These are phyloP conservation scores for Nyssa sinensis DNA, from an alignment of 148 eudicot genomes.

Conservation along the genomic window DNA sequence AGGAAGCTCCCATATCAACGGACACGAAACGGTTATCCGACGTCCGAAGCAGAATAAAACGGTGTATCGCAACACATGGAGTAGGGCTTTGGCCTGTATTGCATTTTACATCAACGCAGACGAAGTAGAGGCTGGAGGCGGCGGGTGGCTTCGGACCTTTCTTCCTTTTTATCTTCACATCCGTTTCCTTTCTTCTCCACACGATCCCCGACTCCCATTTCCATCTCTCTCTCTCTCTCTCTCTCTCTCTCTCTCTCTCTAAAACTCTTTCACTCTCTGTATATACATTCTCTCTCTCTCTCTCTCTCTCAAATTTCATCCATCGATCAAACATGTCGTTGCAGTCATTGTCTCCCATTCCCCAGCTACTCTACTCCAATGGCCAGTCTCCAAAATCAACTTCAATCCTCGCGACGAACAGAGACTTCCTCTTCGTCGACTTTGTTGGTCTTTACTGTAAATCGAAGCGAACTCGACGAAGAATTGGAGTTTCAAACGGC, in stretches of 20 bases:
- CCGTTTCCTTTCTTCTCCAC: slow-evolving; percentile 41
- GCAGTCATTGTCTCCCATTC: slow-evolving; percentile 41
- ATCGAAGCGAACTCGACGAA: slow-evolving; percentile 35
- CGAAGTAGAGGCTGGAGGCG: slow-evolving; percentile 15
- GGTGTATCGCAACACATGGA: neutral
- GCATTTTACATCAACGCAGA: slow-evolving; percentile 5
- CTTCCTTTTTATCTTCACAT: slow-evolving; percentile 32
- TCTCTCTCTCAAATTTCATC: neutral
- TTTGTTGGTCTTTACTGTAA: slow-evolving; percentile 53
- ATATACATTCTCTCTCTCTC: neutral
- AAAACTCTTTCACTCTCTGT: neutral
- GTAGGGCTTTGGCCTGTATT: neutral
- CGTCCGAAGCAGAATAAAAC: neutral
- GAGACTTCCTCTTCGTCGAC: slow-evolving; percentile 51
- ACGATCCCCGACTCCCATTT: too few species aligned
- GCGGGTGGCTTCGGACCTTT: slow-evolving; percentile 34
- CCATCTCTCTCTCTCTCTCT: slow-evolving; percentile 17
- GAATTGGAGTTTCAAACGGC: slow-evolving; percentile 14
- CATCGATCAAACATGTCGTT: slow-evolving; percentile 48
- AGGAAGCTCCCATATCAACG: neutral
- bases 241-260: slow-evolving; percentile 1
- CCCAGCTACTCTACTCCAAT: slow-evolving; percentile 31
- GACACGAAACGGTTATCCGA: neutral
- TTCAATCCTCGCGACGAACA: slow-evolving; percentile 30
- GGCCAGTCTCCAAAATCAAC: slow-evolving; percentile 23